Conservation (phyloP, 2,329 filamentous ascomycete genomes). For the Daldinia eschscholtzii region DNA sequence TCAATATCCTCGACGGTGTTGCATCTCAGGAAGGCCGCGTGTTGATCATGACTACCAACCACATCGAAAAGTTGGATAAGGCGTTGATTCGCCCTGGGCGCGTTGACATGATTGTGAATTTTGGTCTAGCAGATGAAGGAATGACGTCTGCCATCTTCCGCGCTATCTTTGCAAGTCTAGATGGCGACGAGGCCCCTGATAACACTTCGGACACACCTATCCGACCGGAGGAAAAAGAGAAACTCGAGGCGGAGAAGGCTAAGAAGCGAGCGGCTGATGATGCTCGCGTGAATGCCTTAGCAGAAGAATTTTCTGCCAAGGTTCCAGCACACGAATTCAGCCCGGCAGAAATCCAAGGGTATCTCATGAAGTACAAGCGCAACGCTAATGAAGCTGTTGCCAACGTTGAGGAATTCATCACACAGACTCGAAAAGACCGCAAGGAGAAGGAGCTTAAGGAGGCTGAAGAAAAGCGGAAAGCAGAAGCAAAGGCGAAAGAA, state of each 20-base stretch:
- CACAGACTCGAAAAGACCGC: slow-evolving; percentile 60
- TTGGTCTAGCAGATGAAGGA: slow-evolving; percentile 64
- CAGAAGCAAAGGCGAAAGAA: slow-evolving; percentile 59
- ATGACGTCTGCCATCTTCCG: slow-evolving; percentile 69
- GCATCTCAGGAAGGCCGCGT: slow-evolving; percentile 73
- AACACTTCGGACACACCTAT: slow-evolving; percentile 41
- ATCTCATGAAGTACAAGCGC: slow-evolving; percentile 68
- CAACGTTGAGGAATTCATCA: slow-evolving; percentile 63
- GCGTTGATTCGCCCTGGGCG: slow-evolving; percentile 73
- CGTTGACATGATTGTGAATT: slow-evolving; percentile 71
- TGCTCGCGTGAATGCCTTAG: slow-evolving; percentile 60
- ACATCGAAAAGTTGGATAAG: slow-evolving; percentile 71
- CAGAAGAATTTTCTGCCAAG: slow-evolving; percentile 61
- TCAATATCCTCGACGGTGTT: slow-evolving; percentile 85
- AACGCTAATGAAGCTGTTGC: slow-evolving; percentile 63
- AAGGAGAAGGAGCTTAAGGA: slow-evolving; percentile 53
- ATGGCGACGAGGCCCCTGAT: slow-evolving; percentile 59
- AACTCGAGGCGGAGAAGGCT: slow-evolving; percentile 49
- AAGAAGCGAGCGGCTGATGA: slow-evolving; percentile 54
- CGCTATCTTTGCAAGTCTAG: slow-evolving; percentile 68
- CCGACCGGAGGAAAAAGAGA: slow-evolving; percentile 50
- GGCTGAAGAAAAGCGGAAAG: slow-evolving; percentile 57
- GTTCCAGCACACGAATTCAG: slow-evolving; percentile 70
- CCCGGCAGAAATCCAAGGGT: slow-evolving; percentile 72
- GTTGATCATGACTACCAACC: slow-evolving; percentile 75